Evolutionary conservation across 139 green algal genomes (phyloP).

Genomic region (Chlamydomonas schloesseri): DNA sequence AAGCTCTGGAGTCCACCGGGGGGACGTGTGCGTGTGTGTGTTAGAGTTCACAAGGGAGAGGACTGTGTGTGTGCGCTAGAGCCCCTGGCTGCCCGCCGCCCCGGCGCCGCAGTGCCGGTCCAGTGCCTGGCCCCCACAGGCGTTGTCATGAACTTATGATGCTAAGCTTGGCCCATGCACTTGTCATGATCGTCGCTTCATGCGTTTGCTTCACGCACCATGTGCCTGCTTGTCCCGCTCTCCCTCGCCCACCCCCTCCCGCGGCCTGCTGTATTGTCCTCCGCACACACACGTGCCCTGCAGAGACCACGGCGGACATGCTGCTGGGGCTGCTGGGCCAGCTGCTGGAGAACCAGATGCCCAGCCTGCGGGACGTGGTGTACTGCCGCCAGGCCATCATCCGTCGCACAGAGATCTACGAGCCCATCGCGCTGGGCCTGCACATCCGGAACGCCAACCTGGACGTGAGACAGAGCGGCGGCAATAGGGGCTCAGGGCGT

Average conservation of each 20-base stretch:
- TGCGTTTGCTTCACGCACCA: too few species aligned
- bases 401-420: neutral
- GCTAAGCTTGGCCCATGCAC: too few species aligned
- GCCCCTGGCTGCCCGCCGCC: too few species aligned
- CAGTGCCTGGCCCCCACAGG: too few species aligned
- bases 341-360: constrained; percentile 19
- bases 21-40: too few species aligned
- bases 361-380: constrained; percentile 27
- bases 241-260: neutral
- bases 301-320: constrained; percentile 41
- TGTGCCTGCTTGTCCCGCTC: too few species aligned
- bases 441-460: constrained; percentile 18
- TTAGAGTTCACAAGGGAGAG: too few species aligned
- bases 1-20: too few species aligned
- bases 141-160: too few species aligned
- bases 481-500: neutral
- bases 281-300: neutral
- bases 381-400: constrained; percentile 30
- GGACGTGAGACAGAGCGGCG: neutral
- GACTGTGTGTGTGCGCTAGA: too few species aligned
- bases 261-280: neutral
- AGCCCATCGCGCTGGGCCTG: neutral
- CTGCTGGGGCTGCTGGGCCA: constrained; percentile 22
- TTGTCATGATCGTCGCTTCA: too few species aligned
- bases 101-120: too few species aligned